These are phyloP conservation scores for Massarina eburnea DNA, from an alignment of 2,329 filamentous ascomycete species.

Conservation along the genomic window DNA sequence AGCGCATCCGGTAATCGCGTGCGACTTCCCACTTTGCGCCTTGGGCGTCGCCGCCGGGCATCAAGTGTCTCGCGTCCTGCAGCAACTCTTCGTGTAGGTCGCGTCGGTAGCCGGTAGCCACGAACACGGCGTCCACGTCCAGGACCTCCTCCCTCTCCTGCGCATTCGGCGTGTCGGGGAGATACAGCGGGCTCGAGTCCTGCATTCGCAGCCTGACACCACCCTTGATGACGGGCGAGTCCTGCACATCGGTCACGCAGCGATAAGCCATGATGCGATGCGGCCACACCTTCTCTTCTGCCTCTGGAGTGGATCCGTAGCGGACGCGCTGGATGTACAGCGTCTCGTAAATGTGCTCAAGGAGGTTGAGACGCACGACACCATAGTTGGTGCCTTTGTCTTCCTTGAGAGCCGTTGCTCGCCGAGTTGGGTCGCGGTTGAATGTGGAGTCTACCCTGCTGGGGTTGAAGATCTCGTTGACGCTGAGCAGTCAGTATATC, in stretches of 20 bases:
- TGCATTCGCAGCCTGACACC: conserved; percentile 54
- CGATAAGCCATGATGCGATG: conserved; percentile 75
- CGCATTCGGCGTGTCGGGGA: conserved; percentile 39
- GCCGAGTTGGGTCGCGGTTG: conserved; percentile 63
- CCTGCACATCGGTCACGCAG: conserved; percentile 64
- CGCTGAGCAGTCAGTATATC: conserved; percentile 54
- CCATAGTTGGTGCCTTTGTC: conserved; percentile 92
- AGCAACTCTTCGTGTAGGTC: conserved; percentile 79
- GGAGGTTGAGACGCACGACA: conserved; percentile 85
- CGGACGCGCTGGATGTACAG: conserved; percentile 83
- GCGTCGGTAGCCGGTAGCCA: conserved; percentile 83
- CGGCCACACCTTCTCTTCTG: conserved; percentile 76
- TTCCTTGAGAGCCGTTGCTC: conserved; percentile 62
- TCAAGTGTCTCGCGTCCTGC: conserved; percentile 62
- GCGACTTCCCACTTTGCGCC: conserved; percentile 64
- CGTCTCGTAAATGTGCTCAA: conserved; percentile 83
- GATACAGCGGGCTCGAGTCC: conserved; percentile 46
- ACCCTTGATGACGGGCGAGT: conserved; percentile 40
- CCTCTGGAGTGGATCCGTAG: conserved; percentile 54
- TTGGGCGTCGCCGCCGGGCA: conserved; percentile 55
- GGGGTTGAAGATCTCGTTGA: conserved; percentile 96
- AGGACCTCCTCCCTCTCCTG: conserved; percentile 59
- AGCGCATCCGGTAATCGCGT: conserved; percentile 77
- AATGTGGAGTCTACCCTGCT: conserved; percentile 78
- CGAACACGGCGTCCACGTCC: conserved; percentile 78